A percentile compares a stretch with the other conserved stretches of the same genome.
These are phyloP conservation scores for Lentithecium fluviatile DNA, from an alignment of 495 filamentous ascomycete genomes.

Conservation along the genomic window DNA sequence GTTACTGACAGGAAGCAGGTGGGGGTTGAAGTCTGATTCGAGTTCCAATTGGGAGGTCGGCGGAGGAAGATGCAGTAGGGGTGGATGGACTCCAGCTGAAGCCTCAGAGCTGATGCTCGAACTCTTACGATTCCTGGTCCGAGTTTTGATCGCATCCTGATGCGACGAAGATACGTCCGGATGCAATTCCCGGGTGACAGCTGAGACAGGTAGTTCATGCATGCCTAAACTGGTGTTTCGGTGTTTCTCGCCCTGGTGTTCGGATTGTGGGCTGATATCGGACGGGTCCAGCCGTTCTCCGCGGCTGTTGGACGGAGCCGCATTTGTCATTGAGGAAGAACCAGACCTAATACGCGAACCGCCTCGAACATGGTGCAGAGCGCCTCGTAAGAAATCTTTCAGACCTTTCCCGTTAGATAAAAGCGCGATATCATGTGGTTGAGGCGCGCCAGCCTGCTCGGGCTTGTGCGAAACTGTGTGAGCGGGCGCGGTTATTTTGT, in stretches of 20 bases:
- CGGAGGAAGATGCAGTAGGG: not conserved
- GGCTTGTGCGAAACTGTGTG: not conserved
- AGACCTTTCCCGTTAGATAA: constrained; percentile 2
- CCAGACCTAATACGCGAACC: constrained; percentile 13
- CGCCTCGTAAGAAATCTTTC: constrained; percentile 12
- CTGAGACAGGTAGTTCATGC: too few relatives aligned
- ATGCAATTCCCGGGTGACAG: not conserved
- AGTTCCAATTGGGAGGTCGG: not conserved
- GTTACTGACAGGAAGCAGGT: not conserved
- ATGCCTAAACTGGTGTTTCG: too few relatives aligned
- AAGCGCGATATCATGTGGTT: not conserved
- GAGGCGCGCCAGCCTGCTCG: not conserved
- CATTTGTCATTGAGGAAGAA: constrained; percentile 6
- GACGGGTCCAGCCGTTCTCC: too few relatives aligned
- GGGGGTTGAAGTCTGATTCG: not conserved
- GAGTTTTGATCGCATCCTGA: not conserved
- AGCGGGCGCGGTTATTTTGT: not conserved
- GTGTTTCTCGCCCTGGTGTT: too few relatives aligned
- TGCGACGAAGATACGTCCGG: not conserved
- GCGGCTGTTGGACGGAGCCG: not conserved
- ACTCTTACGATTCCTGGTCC: not conserved
- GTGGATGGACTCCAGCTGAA: not conserved
- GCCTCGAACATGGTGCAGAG: constrained; percentile 10
- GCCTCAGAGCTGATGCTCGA: not conserved
- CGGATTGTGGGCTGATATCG: too few relatives aligned